Evolutionary conservation across 441 rosid species (phyloP), one percentile per base, ranked within the genome.

Genomic region (Adansonia rubrostipa): DNA sequence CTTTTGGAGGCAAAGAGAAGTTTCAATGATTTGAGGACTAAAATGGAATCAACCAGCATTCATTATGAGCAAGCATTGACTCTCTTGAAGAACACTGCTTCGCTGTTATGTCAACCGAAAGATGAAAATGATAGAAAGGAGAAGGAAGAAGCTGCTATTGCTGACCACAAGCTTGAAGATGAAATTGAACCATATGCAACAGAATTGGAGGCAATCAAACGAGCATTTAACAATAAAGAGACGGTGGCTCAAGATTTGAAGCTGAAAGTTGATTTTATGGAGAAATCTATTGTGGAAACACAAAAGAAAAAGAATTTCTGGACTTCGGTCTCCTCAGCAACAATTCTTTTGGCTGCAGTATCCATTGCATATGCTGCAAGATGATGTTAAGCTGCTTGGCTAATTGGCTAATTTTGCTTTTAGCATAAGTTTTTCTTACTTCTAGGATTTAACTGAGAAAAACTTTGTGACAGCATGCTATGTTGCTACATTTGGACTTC

Each of bases 311-410:
- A 84, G 75, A 82, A 78, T 63, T 78, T 93, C 19, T 89, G 93
- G 94, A 86, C 92, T 33, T 6, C 84, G 65, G 82, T 93, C 36
- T 88, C 96, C 8, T 88, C 97, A 0, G 90, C 91, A 33, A 79
- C 93, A 45, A 89, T 94, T 1, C 14, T 95, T 75, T 50, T 90
- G 54, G 92, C 92, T 56, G 94, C 96, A 28, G 90, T 81, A 11
- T 86, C 89, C 19, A 68, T 93, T 77, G 97, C 96, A 6, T 91
- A 89, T 79, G 82, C 83, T 45, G 87, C 91, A 40, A 85, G 83
- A 70, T 69, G 77, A 48, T 92, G 87, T 9, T 91, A 80, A 90
- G 50, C 22, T 45, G 66, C 22, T 56, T 40, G 44, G 63, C 69
- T 65, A 19, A 13, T 28, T 48, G 10, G 61, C 45, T 42, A 4